Base-by-base conservation (phyloP, 2,329 filamentous ascomycete species). In the Colletotrichum spinosum region DNA sequence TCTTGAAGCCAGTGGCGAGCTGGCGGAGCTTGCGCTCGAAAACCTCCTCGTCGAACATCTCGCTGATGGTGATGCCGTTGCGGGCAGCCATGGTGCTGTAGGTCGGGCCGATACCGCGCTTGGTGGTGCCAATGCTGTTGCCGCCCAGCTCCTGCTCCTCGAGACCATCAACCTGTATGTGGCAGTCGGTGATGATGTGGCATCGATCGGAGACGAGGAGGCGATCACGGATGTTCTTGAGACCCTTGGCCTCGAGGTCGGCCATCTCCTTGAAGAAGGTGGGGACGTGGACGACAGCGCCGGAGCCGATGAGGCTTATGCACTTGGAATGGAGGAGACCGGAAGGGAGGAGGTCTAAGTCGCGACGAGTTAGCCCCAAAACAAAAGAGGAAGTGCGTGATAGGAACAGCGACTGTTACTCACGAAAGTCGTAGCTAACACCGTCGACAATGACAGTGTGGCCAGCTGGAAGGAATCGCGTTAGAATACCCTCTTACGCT, bases 301-400 rank as follows among this genome's bases (percentile, higher is more conserved):
- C 90, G 53, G 89, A 90, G 65, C 91, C 92, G 74, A 94, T 90
- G 62, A 94, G 81, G 79, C 94, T 94, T 71, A 88, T 83, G 75
- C 87, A 92, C 48, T 81, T 80, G 7, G 90, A 89, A 74, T 91
- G 92, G 69, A 94, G 83, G 67, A 94, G 84, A 65, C 92, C 92
- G 60, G 88, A 91, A 33, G 89, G 86, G 54, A 90, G 79, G 65
- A 91, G 84, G 75, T 90, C 63, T 66, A 46, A 3, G 4, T 86
- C 69, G 87, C 86, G 77, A 84, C 84, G 80, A 67, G 41, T n/a
- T 33, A 61, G 55, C 59, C 75, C 61, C 74, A 70, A 51, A 68
- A 38, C 11, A 34, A 44, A 35, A 67, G 57, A 64, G 25, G 57
- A 53, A 64, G 64, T 9, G 17, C n/a, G 44, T 10, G n/a, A 35